Conservation (phyloP, 768 basidiomycete genomes). For the Fomitopsis serialis region DNA sequence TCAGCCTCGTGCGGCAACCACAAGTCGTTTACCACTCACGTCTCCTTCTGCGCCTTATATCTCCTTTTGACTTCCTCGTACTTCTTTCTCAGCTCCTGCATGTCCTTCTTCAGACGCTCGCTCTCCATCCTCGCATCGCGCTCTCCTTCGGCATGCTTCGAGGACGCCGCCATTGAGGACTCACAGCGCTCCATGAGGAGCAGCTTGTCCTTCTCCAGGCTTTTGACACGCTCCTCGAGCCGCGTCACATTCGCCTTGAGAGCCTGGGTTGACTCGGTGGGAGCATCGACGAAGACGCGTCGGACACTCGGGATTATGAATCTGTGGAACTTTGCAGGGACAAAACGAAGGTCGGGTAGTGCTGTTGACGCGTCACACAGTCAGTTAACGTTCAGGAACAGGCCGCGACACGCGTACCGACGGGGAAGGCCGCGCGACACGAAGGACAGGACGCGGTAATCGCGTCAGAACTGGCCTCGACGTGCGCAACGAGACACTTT, state of each 20-base stretch:
- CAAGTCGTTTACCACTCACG: slow-evolving; percentile 3
- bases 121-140: slow-evolving; percentile 16
- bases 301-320: slow-evolving; percentile 42
- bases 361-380: slow-evolving; percentile 12
- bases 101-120: slow-evolving; percentile 14
- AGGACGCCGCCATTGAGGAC: slow-evolving; percentile 28
- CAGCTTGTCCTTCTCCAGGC: slow-evolving; percentile 36
- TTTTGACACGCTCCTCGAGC: slow-evolving; percentile 34
- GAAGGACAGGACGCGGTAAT: slow-evolving; percentile 26
- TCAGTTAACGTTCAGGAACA: neutral
- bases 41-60: slow-evolving; percentile 14
- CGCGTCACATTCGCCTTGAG: slow-evolving; percentile 29
- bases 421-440: slow-evolving; percentile 23
- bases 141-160: slow-evolving; percentile 28
- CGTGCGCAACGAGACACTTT: slow-evolving; percentile 20
- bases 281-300: slow-evolving; percentile 40
- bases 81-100: slow-evolving; percentile 13
- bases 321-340: slow-evolving; percentile 45
- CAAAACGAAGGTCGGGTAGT: slow-evolving; percentile 33
- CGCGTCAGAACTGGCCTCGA: slow-evolving; percentile 21
- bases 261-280: slow-evolving; percentile 1
- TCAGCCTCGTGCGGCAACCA: neutral
- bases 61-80: slow-evolving; percentile 14
- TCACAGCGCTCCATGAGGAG: slow-evolving; percentile 40
- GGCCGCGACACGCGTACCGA: slow-evolving; percentile 15